Conservation (phyloP, 2,329 filamentous ascomycete genomes). For the Tolypocladium guangdongense region DNA sequence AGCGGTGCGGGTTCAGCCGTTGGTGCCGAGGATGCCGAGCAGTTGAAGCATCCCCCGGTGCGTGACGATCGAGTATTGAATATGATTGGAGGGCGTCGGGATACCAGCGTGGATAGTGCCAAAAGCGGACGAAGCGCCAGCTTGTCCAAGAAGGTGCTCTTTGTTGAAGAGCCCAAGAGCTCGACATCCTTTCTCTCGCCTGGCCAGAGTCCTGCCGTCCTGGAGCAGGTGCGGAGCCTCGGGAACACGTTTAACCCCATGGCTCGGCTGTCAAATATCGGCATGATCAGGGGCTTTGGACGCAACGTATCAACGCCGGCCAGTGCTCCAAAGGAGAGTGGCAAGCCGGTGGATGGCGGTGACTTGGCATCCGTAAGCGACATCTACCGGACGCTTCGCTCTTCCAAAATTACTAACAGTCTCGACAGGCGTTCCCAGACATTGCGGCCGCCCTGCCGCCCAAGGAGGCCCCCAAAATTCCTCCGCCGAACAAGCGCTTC, state of each 20-base stretch:
- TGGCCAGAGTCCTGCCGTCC: slow-evolving; percentile 41
- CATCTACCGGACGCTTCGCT: neutral
- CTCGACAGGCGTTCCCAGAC: slow-evolving; percentile 46
- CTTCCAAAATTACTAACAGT: slow-evolving; percentile 2
- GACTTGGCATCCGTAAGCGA: slow-evolving; percentile 45
- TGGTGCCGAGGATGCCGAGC: slow-evolving; percentile 26
- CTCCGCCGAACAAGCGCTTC: slow-evolving; percentile 61
- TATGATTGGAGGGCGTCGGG: slow-evolving; percentile 62
- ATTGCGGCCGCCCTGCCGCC: slow-evolving; percentile 43
- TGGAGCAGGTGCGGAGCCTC: slow-evolving; percentile 74
- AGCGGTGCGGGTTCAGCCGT: slow-evolving; percentile 44
- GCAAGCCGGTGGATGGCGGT: slow-evolving; percentile 35
- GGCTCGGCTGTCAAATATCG: slow-evolving; percentile 63
- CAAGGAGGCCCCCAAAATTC: slow-evolving; percentile 43
- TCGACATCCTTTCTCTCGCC: slow-evolving; percentile 7
- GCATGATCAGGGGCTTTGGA: slow-evolving; percentile 66
- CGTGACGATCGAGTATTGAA: slow-evolving; percentile 58
- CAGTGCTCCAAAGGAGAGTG: slow-evolving; percentile 24
- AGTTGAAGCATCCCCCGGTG: slow-evolving; percentile 14
- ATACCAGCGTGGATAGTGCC: slow-evolving; percentile 66
- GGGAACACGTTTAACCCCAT: slow-evolving; percentile 76
- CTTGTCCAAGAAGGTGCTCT: slow-evolving; percentile 47
- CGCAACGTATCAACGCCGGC: slow-evolving; percentile 32
- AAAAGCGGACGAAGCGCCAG: slow-evolving; percentile 53
- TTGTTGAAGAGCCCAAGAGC: slow-evolving; percentile 29